A percentile compares a stretch with the other conserved stretches of the same genome.
These are phyloP conservation scores for Penicillium samsonianum DNA, from an alignment of 495 filamentous ascomycete species.

Conservation along the genomic window DNA sequence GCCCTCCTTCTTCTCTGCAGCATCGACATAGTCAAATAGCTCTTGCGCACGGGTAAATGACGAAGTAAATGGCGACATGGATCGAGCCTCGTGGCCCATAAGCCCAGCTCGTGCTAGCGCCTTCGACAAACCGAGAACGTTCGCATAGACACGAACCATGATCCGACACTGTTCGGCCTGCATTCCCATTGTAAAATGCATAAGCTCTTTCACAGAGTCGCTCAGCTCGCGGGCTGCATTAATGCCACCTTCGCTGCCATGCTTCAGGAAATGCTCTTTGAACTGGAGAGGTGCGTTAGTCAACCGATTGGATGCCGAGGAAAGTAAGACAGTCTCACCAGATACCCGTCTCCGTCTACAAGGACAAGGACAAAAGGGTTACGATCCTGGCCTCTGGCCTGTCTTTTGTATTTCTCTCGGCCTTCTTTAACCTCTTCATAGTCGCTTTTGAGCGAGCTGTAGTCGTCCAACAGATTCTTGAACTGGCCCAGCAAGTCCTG, in stretches of 20 bases:
- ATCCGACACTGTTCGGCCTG: slow-evolving; percentile 56
- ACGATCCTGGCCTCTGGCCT: slow-evolving; percentile 52
- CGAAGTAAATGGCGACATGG: slow-evolving; percentile 54
- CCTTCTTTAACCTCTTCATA: slow-evolving; percentile 58
- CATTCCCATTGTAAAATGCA: slow-evolving; percentile 45
- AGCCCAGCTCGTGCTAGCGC: slow-evolving; percentile 49
- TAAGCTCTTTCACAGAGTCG: slow-evolving; percentile 49
- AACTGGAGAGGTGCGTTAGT: slow-evolving; percentile 38
- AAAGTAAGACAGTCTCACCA: slow-evolving; percentile 25
- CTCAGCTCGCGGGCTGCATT: slow-evolving; percentile 56
- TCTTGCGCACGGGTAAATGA: slow-evolving; percentile 61
- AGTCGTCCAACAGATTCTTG: slow-evolving; percentile 46
- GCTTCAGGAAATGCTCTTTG: slow-evolving; percentile 53
- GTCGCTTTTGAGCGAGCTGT: slow-evolving; percentile 56
- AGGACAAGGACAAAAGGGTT: slow-evolving; percentile 62
- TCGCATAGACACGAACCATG: slow-evolving; percentile 63
- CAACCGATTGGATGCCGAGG: too few species aligned
- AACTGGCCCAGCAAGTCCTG: slow-evolving; percentile 42
- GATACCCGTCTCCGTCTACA: slow-evolving; percentile 63
- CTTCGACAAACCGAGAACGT: slow-evolving; percentile 56
- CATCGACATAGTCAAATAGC: slow-evolving; percentile 63
- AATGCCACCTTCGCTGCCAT: slow-evolving; percentile 57
- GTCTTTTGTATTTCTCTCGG: slow-evolving; percentile 54
- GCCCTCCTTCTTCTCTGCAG: slow-evolving; percentile 61
- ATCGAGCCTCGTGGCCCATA: slow-evolving; percentile 51